Percentiles rank a stretch among this genome's conserved stretches.
phyloP scores from a whole-genome alignment of 2,329 filamentous ascomycete genomes.

The Plenodomus biglobosus region DNA sequence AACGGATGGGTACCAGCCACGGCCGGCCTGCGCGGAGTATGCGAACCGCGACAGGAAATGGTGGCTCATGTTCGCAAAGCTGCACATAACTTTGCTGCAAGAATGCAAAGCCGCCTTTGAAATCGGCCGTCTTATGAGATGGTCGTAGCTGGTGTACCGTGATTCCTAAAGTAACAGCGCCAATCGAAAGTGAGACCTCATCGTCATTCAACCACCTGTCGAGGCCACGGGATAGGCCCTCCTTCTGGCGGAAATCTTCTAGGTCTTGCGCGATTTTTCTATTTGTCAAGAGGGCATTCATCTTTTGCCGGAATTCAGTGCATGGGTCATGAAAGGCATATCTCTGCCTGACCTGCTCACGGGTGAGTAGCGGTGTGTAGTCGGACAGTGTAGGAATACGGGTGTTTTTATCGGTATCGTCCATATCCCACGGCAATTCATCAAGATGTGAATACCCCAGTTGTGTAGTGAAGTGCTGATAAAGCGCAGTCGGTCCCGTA shows the following conservation, averaged over 20 bases:
- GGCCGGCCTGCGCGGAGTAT: slow-evolving; percentile 13
- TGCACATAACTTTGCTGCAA: not conserved
- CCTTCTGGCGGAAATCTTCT: not conserved
- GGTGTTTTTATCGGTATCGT: not conserved
- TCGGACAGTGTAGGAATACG: not conserved
- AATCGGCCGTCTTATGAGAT: too few relatives aligned
- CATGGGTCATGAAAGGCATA: not conserved
- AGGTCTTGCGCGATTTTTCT: not conserved
- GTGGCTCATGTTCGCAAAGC: not conserved
- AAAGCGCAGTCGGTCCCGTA: not conserved
- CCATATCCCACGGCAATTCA: not conserved
- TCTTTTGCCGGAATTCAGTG: not conserved
- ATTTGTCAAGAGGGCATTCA: not conserved
- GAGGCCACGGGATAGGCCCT: not conserved
- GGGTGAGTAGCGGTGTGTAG: not conserved
- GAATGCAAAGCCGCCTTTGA: slow-evolving; percentile 6
- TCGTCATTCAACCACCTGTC: slow-evolving; percentile 1
- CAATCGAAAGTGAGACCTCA: slow-evolving; percentile 5
- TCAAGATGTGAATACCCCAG: not conserved
- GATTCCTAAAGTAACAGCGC: slow-evolving; percentile 15
- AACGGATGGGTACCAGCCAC: slow-evolving; percentile 4
- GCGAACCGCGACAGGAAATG: too few relatives aligned
- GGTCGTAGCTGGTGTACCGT: slow-evolving; percentile 5
- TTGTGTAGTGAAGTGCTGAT: not conserved
- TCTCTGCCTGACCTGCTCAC: not conserved